Base-by-base conservation (phyloP, 1,139 yeast species). In the Protomyces pachydermus region DNA sequence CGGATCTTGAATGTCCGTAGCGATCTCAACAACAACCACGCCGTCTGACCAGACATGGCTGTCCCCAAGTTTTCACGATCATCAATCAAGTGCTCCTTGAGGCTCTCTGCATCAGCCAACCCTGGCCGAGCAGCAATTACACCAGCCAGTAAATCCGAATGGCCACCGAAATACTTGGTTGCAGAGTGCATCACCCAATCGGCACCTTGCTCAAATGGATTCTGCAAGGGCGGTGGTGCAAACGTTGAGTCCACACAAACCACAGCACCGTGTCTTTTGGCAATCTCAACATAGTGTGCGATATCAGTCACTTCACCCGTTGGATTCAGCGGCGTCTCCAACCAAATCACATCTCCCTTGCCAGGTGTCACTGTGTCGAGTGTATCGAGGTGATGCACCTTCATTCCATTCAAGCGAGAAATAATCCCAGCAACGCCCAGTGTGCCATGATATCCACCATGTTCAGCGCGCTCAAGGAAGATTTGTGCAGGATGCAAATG, bases 231-330 rank as follows among this genome's bases (percentile, higher is more conserved):
- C 70, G 97, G 97, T 20, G 97, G 90, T 73, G 91, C 81, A 82
- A 91, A 91, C 42, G 98, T 91, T 80, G 93, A 88, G 80, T 91
- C 98, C 66, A 90, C 96, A 51, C 86, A 95, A 69, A 89, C 80
- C 65, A 81, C 74, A 68, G 88, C 79, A 63, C 77, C 78, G 23
- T 46, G 25, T 68, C 75, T 75, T 57, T 80, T 79, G 51, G 72
- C 72, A 20, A 69, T 62, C 67, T 83, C 82, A 60, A 86, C 81
- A 45, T 88, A 88, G 69, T 79, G 79, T 64, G 80, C 74, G 70
- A 88, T 88, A 74, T 87, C 91, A 60, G 93, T 87, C 66, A 87
- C 82, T 64, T 85, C 78, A 73, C 89, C 81, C 57, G 96, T 88
- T 68, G 96, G 96, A 81, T 89, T 89, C 61, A 95, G 85, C 67